phyloP scores from a whole-genome alignment of 306 rosid species.

The Albizia julibrissin region DNA sequence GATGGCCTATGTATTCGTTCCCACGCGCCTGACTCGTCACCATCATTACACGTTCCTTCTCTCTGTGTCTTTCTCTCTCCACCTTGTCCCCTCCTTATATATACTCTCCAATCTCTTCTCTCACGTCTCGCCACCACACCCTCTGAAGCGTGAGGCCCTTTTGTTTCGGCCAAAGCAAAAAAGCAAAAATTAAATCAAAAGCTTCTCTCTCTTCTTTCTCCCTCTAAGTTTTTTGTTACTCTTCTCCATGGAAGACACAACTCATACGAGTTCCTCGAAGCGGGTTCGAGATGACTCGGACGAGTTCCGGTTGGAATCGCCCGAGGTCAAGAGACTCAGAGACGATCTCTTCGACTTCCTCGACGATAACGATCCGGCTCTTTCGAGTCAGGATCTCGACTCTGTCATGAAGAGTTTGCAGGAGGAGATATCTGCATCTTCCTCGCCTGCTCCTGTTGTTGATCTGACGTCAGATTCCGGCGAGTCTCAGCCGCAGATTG shows the following conservation, averaged over 20 bases:
- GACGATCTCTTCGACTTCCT: constrained; percentile 69
- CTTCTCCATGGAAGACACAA: constrained; percentile 43
- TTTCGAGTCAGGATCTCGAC: constrained; percentile 68
- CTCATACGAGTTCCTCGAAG: constrained; percentile 33
- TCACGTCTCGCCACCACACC: constrained; percentile 37
- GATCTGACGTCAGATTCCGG: constrained; percentile 59
- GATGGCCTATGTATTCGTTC: constrained; percentile 56
- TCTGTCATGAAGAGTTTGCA: constrained; percentile 73
- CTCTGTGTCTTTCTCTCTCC: background rate
- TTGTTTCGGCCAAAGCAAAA: background rate
- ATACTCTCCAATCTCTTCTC: constrained; percentile 33
- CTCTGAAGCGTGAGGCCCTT: background rate
- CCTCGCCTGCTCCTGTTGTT: constrained; percentile 40
- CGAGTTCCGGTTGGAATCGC: constrained; percentile 50
- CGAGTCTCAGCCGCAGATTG: constrained; percentile 72
- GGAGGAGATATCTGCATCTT: constrained; percentile 68
- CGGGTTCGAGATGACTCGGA: constrained; percentile 58
- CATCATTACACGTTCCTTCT: constrained; percentile 49
- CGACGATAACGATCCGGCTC: constrained; percentile 56
- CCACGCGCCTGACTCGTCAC: constrained; percentile 84
- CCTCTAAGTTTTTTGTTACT: background rate
- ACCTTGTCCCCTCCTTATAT: constrained; percentile 54
- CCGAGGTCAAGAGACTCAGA: constrained; percentile 64
- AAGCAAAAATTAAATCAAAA: background rate
- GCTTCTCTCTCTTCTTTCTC: background rate